phyloP scores from a whole-genome alignment of 768 basidiomycete genomes.

The Podaxis sp. region DNA sequence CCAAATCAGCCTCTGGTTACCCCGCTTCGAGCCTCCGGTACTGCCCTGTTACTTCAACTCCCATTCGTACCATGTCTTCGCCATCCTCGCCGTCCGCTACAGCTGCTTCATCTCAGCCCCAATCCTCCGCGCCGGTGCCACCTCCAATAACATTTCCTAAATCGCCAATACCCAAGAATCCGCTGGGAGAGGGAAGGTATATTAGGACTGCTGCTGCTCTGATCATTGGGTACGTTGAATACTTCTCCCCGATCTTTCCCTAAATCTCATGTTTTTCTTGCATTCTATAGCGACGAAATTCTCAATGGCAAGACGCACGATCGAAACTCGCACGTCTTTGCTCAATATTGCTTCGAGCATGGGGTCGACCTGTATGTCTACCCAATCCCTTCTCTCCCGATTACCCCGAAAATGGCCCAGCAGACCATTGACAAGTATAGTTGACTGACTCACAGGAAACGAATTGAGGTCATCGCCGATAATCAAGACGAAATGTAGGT shows the following conservation, averaged over 20 bases:
- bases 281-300: constrained; percentile 70
- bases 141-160: constrained; percentile 36
- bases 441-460: constrained; percentile 49
- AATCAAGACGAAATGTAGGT: constrained; percentile 82
- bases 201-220: constrained; percentile 74
- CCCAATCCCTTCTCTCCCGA: not conserved
- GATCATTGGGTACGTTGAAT: constrained; percentile 60
- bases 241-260: not conserved
- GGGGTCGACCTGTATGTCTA: constrained; percentile 68
- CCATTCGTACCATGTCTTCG: constrained; percentile 3
- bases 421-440: constrained; percentile 22
- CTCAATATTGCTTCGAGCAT: constrained; percentile 84
- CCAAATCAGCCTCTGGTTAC: not conserved
- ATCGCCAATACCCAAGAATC: constrained; percentile 59
- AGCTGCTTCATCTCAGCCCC: constrained; percentile 11
- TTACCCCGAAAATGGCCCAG: not conserved
- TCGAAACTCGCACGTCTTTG: constrained; percentile 81
- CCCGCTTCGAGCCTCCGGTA: not conserved
- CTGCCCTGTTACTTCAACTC: not conserved
- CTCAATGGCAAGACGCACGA: constrained; percentile 89
- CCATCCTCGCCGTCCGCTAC: constrained; percentile 19
- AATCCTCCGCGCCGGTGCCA: constrained; percentile 6
- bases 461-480: constrained; percentile 89
- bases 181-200: constrained; percentile 62
- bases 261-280: not conserved